phyloP scores from a whole-genome alignment of 202 grass and related monocot species.

The Miscanthus sacchariflorus region DNA sequence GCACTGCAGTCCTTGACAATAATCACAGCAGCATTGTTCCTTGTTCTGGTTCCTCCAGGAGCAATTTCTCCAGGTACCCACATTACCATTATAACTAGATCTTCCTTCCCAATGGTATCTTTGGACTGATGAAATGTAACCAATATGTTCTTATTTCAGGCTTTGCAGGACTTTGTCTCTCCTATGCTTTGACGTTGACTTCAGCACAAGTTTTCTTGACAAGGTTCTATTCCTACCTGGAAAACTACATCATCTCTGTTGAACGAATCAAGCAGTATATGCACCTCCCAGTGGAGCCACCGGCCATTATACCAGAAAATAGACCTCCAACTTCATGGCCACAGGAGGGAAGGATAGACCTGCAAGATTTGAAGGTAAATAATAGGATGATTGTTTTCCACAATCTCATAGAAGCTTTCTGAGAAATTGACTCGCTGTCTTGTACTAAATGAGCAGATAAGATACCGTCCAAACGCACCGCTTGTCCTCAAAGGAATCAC shows the following conservation, averaged over 20 bases:
- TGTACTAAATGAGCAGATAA: slow-evolving; percentile 67
- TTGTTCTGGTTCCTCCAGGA: slow-evolving; percentile 78
- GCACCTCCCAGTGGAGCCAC: slow-evolving; percentile 76
- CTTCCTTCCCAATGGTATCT: not conserved
- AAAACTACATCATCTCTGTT: slow-evolving; percentile 88
- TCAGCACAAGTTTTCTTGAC: slow-evolving; percentile 72
- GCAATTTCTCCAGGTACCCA: slow-evolving; percentile 75
- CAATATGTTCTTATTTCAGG: slow-evolving; percentile 56
- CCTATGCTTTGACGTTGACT: slow-evolving; percentile 80
- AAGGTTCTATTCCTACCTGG: slow-evolving; percentile 83
- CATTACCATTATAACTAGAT: not conserved
- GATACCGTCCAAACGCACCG: slow-evolving; percentile 74
- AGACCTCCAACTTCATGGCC: slow-evolving; percentile 91
- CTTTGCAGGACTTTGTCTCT: slow-evolving; percentile 90
- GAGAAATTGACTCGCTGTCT: slow-evolving; percentile 19
- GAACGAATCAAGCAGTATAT: slow-evolving; percentile 94
- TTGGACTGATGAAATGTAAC: slow-evolving; percentile 14
- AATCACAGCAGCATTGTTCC: slow-evolving; percentile 72
- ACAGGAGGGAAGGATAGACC: slow-evolving; percentile 72
- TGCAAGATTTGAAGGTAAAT: slow-evolving; percentile 85
- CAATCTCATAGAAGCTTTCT: not conserved
- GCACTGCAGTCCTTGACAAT: slow-evolving; percentile 80
- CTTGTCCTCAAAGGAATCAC: slow-evolving; percentile 95
- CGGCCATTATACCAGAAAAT: slow-evolving; percentile 65
- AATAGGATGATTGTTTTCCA: slow-evolving; percentile 25